Percentiles rank a stretch among this genome's conserved stretches.
These are phyloP conservation scores for Recurvomyces mirabilis DNA, from an alignment of 495 filamentous ascomycete species.

Conservation along the genomic window DNA sequence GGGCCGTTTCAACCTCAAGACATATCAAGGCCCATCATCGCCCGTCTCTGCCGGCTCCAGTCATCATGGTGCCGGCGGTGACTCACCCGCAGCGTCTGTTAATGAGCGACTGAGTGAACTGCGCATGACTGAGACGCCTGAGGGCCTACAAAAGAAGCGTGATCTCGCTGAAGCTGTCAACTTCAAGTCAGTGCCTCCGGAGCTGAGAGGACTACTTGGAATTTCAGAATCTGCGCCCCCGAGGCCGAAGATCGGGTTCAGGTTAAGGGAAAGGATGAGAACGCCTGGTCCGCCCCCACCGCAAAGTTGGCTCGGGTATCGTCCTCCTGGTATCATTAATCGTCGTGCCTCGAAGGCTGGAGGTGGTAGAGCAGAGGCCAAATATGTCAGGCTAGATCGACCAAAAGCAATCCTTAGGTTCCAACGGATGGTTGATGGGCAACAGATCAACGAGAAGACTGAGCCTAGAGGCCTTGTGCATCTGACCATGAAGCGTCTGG, in stretches of 20 bases:
- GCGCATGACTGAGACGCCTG: conserved; percentile 27
- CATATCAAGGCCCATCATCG: conserved; percentile 21
- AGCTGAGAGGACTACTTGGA: conserved; percentile 49
- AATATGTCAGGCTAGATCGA: conserved; percentile 1
- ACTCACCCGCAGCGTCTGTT: conserved; percentile 23
- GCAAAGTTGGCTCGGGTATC: conserved; percentile 48
- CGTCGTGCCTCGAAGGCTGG: neutral
- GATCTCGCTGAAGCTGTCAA: conserved; percentile 25
- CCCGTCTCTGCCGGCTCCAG: conserved; percentile 19
- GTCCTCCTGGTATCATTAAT: neutral
- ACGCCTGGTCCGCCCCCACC: conserved; percentile 59
- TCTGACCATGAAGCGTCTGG: conserved; percentile 15
- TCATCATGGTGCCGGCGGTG: neutral
- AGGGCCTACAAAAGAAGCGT: conserved; percentile 22
- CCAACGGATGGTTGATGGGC: neutral
- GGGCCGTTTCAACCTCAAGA: conserved; percentile 22
- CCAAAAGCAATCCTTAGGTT: conserved; percentile 12
- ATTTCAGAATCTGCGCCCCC: conserved; percentile 61
- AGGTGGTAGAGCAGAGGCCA: conserved; percentile 1
- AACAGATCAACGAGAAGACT: neutral
- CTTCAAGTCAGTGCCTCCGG: conserved; percentile 41
- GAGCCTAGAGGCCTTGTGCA: conserved; percentile 5
- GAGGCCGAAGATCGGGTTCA: conserved; percentile 43
- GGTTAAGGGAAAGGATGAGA: conserved; percentile 33
- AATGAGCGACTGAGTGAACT: conserved; percentile 32